Conservation (phyloP, 2,329 filamentous ascomycete genomes). For the Cladosporium sp. region DNA sequence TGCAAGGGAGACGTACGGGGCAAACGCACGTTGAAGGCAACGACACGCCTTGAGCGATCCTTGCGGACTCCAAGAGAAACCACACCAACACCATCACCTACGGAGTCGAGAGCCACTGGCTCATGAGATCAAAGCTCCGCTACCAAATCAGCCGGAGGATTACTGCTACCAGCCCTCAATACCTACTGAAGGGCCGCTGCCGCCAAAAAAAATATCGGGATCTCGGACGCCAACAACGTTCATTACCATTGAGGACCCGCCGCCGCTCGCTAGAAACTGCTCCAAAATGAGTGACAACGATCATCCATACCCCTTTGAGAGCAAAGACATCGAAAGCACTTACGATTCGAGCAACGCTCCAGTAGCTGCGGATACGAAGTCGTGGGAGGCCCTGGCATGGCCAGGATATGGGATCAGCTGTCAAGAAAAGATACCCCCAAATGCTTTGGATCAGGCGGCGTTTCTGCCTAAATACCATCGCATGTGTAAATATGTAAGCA, state of each 20-base stretch:
- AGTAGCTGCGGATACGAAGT: background rate
- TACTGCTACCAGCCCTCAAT: background rate
- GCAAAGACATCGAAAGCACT: background rate
- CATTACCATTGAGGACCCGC: background rate
- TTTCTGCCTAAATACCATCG: too few species aligned
- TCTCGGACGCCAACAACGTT: background rate
- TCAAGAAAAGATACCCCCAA: background rate
- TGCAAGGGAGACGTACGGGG: constrained; percentile 25
- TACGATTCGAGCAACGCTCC: background rate
- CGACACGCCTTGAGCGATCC: constrained; percentile 9
- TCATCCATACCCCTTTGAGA: background rate
- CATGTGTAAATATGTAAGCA: background rate
- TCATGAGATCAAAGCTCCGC: background rate
- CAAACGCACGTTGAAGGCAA: constrained; percentile 1
- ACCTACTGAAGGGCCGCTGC: background rate
- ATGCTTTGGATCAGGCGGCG: background rate
- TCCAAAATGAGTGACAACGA: background rate
- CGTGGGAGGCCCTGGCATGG: constrained; percentile 13
- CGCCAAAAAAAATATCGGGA: background rate
- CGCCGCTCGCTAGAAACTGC: background rate
- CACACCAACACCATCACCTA: background rate
- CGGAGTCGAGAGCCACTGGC: background rate
- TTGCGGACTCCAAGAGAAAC: background rate
- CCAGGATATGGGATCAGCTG: background rate
- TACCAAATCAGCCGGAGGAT: background rate